Percentiles rank a stretch among this genome's conserved stretches.
Evolutionary conservation across 2,329 filamentous ascomycete species (phyloP).

Genomic region (Cladosporium colombiae): DNA sequence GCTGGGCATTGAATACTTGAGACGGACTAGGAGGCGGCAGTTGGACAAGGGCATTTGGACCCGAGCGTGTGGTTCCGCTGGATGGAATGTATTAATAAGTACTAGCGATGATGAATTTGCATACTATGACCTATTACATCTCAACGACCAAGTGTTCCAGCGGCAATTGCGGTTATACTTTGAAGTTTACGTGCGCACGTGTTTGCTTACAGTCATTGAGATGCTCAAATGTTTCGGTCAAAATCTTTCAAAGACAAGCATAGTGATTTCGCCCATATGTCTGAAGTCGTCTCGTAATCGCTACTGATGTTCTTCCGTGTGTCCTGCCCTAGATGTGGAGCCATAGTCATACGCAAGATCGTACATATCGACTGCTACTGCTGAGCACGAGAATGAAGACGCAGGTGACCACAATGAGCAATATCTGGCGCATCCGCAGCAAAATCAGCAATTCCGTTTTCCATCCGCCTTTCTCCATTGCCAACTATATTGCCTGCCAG

Average conservation of each 20-base stretch:
- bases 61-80: slow-evolving; percentile 7
- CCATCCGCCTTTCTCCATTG: slow-evolving; percentile 13
- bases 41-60: not conserved
- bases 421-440: not conserved
- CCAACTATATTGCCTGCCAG: not conserved
- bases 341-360: not conserved
- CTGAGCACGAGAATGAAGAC: not conserved
- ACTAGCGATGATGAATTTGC: slow-evolving; percentile 1
- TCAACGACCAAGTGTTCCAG: not conserved
- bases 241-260: not conserved
- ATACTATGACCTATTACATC: not conserved
- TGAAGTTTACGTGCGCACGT: not conserved
- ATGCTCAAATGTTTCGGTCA: not conserved
- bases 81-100: slow-evolving; percentile 16
- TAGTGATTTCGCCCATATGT: not conserved
- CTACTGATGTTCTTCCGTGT: not conserved
- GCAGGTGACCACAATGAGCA: slow-evolving; percentile 14
- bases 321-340: not conserved
- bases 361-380: not conserved
- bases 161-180: not conserved
- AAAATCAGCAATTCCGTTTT: slow-evolving; percentile 4
- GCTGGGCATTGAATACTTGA: not conserved
- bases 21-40: not conserved
- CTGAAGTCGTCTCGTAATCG: not conserved
- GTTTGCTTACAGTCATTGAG: not conserved